Evolutionary conservation across 768 basidiomycete genomes (phyloP).

Genomic region (Tephrocybe rancida): DNA sequence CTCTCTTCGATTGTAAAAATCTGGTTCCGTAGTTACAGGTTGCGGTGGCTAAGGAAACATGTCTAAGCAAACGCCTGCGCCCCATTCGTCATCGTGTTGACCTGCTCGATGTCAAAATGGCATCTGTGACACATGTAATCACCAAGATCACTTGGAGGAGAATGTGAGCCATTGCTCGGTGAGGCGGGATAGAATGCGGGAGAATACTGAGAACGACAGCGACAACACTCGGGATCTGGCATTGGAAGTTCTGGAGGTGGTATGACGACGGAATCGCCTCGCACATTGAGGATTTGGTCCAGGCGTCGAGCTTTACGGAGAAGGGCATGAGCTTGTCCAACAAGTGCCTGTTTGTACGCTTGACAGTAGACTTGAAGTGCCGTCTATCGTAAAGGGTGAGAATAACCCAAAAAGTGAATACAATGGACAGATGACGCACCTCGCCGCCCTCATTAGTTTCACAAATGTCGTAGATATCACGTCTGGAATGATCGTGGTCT

Average conservation of each 20-base stretch:
- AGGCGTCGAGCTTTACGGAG: constrained; percentile 88
- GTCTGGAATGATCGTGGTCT: constrained; percentile 66
- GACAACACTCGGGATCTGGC: constrained; percentile 52
- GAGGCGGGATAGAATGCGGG: constrained; percentile 66
- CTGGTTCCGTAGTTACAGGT: not conserved
- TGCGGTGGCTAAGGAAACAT: constrained; percentile 30
- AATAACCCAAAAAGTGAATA: constrained; percentile 2
- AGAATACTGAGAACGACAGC: constrained; percentile 71
- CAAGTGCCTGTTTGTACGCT: constrained; percentile 79
- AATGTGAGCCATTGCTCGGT: constrained; percentile 3
- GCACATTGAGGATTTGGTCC: constrained; percentile 66
- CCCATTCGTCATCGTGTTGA: constrained; percentile 26
- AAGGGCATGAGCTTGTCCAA: constrained; percentile 77
- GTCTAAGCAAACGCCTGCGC: constrained; percentile 26
- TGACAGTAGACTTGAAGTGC: constrained; percentile 87
- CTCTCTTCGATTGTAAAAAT: not conserved
- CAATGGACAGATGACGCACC: constrained; percentile 47
- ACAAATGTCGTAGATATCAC: constrained; percentile 80
- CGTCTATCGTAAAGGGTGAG: constrained; percentile 50
- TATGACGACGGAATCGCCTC: constrained; percentile 35
- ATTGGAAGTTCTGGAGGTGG: constrained; percentile 20
- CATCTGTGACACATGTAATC: constrained; percentile 50
- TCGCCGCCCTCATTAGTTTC: constrained; percentile 82
- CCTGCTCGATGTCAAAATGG: constrained; percentile 39
- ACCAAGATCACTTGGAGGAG: constrained; percentile 4